Percentiles rank a stretch among this genome's conserved stretches.
These are phyloP conservation scores for Rhododendron kiyosumense DNA, from an alignment of 148 eudicot species.

Conservation along the genomic window DNA sequence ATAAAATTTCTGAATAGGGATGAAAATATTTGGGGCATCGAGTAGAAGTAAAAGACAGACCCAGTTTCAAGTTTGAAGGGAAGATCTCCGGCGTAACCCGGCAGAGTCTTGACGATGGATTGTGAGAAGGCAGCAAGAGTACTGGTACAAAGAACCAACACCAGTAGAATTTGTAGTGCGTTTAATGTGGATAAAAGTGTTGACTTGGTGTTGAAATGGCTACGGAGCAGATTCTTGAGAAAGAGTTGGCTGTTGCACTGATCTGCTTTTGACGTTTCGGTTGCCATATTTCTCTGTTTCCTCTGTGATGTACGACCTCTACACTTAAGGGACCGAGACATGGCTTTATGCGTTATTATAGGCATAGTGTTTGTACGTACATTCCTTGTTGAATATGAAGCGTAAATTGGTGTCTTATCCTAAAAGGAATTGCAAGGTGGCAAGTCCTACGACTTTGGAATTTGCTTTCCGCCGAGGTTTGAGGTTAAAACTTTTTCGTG, in stretches of 20 bases:
- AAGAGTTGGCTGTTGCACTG: background rate
- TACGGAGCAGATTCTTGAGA: background rate
- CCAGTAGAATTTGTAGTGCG: background rate
- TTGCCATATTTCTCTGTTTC: background rate
- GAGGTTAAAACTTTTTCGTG: too few relatives aligned
- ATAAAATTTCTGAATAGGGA: background rate
- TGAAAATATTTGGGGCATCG: background rate
- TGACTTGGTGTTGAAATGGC: background rate
- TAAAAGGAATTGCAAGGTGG: too few relatives aligned
- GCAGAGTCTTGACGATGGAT: constrained; percentile 15
- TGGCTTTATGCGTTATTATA: too few relatives aligned
- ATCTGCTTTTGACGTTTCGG: background rate
- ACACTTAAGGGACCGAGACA: too few relatives aligned
- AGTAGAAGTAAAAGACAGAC: constrained; percentile 3
- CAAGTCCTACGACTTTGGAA: too few relatives aligned
- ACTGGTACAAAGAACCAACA: background rate
- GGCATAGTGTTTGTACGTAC: too few relatives aligned
- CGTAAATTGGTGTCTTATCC: too few relatives aligned
- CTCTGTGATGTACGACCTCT: background rate
- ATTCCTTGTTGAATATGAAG: too few relatives aligned
- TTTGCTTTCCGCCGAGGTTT: too few relatives aligned
- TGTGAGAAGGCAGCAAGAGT: background rate
- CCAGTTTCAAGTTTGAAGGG: constrained; percentile 32
- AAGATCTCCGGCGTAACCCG: constrained; percentile 16
- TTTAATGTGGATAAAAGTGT: background rate